Conservation (phyloP, 176 grass and related monocot genomes). For the Carex littledalei region DNA sequence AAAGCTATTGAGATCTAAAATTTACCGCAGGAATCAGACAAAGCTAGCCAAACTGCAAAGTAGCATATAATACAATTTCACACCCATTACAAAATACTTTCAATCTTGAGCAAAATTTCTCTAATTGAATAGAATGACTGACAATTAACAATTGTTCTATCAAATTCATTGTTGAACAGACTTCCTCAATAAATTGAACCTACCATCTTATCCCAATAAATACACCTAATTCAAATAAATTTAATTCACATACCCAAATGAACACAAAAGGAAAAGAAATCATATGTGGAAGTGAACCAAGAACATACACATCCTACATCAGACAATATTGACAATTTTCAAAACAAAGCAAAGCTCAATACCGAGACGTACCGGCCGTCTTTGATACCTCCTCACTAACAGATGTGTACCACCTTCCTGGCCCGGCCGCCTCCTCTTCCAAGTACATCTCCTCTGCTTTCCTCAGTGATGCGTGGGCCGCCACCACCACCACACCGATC, state of each 20-base stretch:
- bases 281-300: not conserved
- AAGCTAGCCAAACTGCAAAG: not conserved
- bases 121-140: not conserved
- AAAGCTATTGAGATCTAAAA: not conserved
- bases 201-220: not conserved
- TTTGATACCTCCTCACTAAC: constrained; percentile 12
- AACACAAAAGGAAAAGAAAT: not conserved
- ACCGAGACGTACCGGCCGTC: not conserved
- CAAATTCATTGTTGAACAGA: not conserved
- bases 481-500: constrained; percentile 47
- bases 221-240: not conserved
- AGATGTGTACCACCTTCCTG: constrained; percentile 50
- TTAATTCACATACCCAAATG: not conserved
- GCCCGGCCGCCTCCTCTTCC: constrained; percentile 34
- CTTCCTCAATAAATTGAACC: not conserved
- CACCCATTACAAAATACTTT: not conserved
- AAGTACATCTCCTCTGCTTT: constrained; percentile 40
- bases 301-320: not conserved
- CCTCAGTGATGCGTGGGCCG: constrained; percentile 46
- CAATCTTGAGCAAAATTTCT: not conserved
- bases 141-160: not conserved
- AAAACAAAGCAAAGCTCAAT: not conserved
- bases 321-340: not conserved
- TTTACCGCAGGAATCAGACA: too few relatives aligned
- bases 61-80: not conserved